Conservation (phyloP, 1,139 yeast genomes). For the Pichiaceae sp. region DNA sequence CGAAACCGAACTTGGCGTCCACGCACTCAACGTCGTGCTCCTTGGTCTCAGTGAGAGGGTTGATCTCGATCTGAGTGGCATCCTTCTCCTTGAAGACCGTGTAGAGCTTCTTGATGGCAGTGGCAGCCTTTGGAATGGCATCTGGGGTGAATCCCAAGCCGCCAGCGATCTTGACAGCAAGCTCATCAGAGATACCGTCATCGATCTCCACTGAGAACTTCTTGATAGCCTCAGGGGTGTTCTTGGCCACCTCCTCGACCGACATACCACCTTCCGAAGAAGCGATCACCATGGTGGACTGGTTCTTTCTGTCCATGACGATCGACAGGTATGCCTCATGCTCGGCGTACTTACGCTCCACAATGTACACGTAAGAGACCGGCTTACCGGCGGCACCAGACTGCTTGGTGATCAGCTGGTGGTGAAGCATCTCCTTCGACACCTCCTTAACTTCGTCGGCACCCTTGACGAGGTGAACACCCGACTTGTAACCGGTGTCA, state of each 20-base stretch:
- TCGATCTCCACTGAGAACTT: constrained; percentile 75
- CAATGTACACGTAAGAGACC: constrained; percentile 93
- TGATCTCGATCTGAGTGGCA: constrained; percentile 97
- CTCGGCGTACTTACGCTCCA: constrained; percentile 86
- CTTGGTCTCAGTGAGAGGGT: constrained; percentile 91
- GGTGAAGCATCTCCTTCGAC: constrained; percentile 84
- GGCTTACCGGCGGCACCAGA: constrained; percentile 96
- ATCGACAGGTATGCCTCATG: constrained; percentile 96
- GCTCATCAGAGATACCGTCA: constrained; percentile 69
- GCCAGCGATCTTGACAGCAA: constrained; percentile 71
- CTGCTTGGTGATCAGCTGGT: constrained; percentile 94
- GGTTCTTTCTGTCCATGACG: constrained; percentile 87
- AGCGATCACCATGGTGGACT: constrained; percentile 89
- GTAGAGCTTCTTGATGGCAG: constrained; percentile 79
- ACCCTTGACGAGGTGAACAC: constrained; percentile 83
- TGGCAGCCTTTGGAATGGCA: constrained; percentile 83
- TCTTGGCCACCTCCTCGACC: constrained; percentile 96
- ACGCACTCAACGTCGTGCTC: constrained; percentile 90
- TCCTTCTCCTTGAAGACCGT: constrained; percentile 83
- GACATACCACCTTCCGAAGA: constrained; percentile 99
- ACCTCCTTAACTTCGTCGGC: constrained; percentile 83
- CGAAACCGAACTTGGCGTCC: constrained; percentile 99
- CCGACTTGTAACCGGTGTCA: constrained; percentile 93
- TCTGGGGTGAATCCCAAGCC: constrained; percentile 73
- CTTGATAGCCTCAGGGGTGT: constrained; percentile 87